Percentiles rank a stretch among this genome's conserved stretches.
phyloP scores from a whole-genome alignment of 2,329 filamentous ascomycete genomes.

The Raffaelea albimanens region DNA sequence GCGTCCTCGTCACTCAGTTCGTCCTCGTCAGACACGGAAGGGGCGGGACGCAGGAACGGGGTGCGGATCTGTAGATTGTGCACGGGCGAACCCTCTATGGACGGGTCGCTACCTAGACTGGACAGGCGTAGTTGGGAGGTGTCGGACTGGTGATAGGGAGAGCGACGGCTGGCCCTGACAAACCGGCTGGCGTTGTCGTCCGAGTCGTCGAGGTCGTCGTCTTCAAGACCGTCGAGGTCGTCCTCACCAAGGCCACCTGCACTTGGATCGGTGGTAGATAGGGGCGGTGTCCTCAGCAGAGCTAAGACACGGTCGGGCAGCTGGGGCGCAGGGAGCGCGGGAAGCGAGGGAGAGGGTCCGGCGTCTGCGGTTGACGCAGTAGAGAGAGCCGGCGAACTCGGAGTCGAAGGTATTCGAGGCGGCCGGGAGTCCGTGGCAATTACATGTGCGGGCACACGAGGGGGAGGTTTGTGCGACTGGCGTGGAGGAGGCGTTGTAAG shows the following conservation, averaged over 20 bases:
- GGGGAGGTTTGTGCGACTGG: conserved; percentile 38
- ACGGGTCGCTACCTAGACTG: conserved; percentile 49
- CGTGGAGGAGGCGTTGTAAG: conserved; percentile 48
- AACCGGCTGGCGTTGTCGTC: conserved; percentile 32
- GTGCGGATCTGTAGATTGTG: conserved; percentile 54
- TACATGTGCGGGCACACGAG: conserved; percentile 55
- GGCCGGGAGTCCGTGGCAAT: conserved; percentile 30
- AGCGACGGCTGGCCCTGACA: conserved; percentile 80
- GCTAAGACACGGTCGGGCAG: conserved; percentile 46
- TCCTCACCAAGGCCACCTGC: neutral
- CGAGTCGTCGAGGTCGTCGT: conserved; percentile 2
- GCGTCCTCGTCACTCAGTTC: conserved; percentile 4
- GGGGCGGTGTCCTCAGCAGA: conserved; percentile 44
- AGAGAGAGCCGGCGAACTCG: conserved; percentile 50
- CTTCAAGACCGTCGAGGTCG: conserved; percentile 10
- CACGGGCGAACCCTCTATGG: conserved; percentile 46
- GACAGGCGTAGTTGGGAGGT: conserved; percentile 35
- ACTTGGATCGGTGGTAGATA: neutral
- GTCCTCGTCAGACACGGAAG: conserved; percentile 28
- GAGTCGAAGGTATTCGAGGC: conserved; percentile 24
- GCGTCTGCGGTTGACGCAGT: conserved; percentile 53
- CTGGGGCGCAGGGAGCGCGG: conserved; percentile 48
- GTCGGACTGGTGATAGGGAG: conserved; percentile 68
- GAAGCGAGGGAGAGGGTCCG: conserved; percentile 47
- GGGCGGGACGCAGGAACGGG: conserved; percentile 50